Evolutionary conservation across 768 basidiomycete genomes (phyloP).

Genomic region (Phylloporus arenicola): DNA sequence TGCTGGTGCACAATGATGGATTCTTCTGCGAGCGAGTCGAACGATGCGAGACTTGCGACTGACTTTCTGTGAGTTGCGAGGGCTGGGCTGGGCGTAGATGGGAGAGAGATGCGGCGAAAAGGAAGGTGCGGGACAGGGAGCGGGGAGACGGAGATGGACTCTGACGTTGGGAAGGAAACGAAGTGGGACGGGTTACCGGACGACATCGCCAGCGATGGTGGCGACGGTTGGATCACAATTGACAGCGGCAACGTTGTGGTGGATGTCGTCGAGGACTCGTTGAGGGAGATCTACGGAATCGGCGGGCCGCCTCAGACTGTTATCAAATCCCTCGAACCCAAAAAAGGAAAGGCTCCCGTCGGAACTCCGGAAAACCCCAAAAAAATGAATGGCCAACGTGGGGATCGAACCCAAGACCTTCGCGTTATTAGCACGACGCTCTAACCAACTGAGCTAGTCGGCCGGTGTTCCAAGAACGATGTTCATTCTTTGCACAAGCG

Average conservation of each 20-base stretch:
- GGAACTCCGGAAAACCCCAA: neutral
- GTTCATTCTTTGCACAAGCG: too few relatives aligned
- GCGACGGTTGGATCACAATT: slow-evolving; percentile 7
- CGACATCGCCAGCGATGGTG: slow-evolving; percentile 19
- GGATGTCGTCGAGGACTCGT: neutral
- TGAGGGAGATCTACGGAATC: slow-evolving; percentile 3
- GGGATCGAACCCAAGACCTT: slow-evolving; percentile 74
- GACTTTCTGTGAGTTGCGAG: slow-evolving; percentile 48
- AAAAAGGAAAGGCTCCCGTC: slow-evolving; percentile 2
- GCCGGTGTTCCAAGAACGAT: slow-evolving; percentile 4
- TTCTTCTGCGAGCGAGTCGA: slow-evolving; percentile 65
- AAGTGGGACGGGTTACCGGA: slow-evolving; percentile 8
- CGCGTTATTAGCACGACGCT: slow-evolving; percentile 33
- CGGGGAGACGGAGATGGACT: slow-evolving; percentile 20
- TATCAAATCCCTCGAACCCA: slow-evolving; percentile 16
- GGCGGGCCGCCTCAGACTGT: slow-evolving; percentile 20
- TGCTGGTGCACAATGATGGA: slow-evolving; percentile 12
- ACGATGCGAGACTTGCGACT: slow-evolving; percentile 64
- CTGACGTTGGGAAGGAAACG: slow-evolving; percentile 32
- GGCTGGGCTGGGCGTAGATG: slow-evolving; percentile 45
- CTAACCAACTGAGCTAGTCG: slow-evolving; percentile 33
- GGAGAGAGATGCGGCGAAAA: slow-evolving; percentile 59
- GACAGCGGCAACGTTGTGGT: neutral
- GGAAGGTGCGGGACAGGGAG: slow-evolving; percentile 48
- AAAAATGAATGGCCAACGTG: slow-evolving; percentile 52